These are phyloP conservation scores for Ilex aquifolium DNA, from an alignment of 257 asterid species.

Conservation along the genomic window DNA sequence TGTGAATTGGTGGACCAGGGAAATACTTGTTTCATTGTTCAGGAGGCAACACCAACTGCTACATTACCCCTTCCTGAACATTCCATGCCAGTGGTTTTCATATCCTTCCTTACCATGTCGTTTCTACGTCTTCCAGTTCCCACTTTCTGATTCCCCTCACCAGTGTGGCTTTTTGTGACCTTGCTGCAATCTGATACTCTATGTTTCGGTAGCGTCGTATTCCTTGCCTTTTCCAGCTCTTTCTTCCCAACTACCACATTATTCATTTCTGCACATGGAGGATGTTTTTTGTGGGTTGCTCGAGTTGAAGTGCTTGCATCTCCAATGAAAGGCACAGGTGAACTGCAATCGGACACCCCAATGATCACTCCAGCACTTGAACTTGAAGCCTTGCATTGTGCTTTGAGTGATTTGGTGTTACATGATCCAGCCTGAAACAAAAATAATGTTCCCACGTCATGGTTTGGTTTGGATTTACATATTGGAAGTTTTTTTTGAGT, in stretches of 20 bases:
- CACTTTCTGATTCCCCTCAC: slow-evolving; percentile 25
- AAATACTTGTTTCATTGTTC: slow-evolving; percentile 1
- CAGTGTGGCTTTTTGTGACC: slow-evolving; percentile 18
- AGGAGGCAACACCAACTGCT: slow-evolving; percentile 32
- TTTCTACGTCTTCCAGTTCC: slow-evolving; percentile 16
- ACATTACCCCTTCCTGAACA: slow-evolving; percentile 26
- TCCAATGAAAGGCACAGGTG: slow-evolving; percentile 38
- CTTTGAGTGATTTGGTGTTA: slow-evolving; percentile 21
- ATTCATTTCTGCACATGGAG: slow-evolving; percentile 9
- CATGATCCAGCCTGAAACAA: too few species aligned
- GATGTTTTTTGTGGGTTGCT: slow-evolving; percentile 14
- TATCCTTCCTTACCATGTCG: slow-evolving; percentile 15
- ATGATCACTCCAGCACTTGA: slow-evolving; percentile 23
- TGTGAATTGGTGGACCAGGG: not conserved
- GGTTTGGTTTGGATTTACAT: not conserved
- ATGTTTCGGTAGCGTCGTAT: slow-evolving; percentile 8
- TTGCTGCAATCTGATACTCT: slow-evolving; percentile 19
- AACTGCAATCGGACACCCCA: slow-evolving; percentile 33
- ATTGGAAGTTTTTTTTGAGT: too few species aligned
- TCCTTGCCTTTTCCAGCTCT: slow-evolving; percentile 26
- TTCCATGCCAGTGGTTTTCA: slow-evolving; percentile 13
- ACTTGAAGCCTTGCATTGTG: slow-evolving; percentile 20
- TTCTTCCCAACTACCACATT: slow-evolving; percentile 15
- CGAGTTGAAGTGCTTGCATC: slow-evolving; percentile 32
- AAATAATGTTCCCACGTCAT: too few species aligned